Base-by-base conservation (phyloP, 305 asterid species). In the Ilex paraguariensis region DNA sequence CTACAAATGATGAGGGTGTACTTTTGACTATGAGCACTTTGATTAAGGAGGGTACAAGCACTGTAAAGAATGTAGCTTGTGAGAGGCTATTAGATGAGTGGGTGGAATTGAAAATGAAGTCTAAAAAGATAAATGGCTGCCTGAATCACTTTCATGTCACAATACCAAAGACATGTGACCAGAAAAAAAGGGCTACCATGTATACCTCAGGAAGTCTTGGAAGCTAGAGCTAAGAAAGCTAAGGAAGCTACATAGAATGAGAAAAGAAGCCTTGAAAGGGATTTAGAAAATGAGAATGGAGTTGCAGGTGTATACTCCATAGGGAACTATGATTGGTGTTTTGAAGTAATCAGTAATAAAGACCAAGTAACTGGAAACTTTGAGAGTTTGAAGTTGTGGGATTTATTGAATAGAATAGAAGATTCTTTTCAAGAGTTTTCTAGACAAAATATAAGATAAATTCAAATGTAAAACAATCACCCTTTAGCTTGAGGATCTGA, bases 281-380 rank as follows among this genome's bases (percentile, higher is more conserved):
- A 92, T 75, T 71, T 92, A 30, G 97, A 92, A 76, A 72, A 90
- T 62, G 97, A 92, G 77, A 90, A 90, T 75, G 97, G 97, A 52
- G 98, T 97, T 70, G 97, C 98, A 0, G 98, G 98, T 78, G 97
- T 92, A 5, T 92, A 92, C 81, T 92, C 98, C 13, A 17, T n/a
- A n/a, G n/a, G n/a, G n/a, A n/a, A n/a, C n/a, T n/a, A n/a, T n/a
- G n/a, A n/a, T n/a, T n/a, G n/a, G n/a, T n/a, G n/a, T n/a, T n/a
- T n/a, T n/a, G n/a, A n/a, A n/a, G n/a, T n/a, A n/a, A n/a, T n/a
- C n/a, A n/a, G n/a, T n/a, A n/a, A n/a, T n/a, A n/a, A n/a, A n/a
- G n/a, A n/a, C n/a, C n/a, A n/a, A n/a, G n/a, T n/a, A n/a, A n/a
- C n/a, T n/a, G n/a, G n/a, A n/a, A n/a, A n/a, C n/a, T n/a, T n/a